Evolutionary conservation across 2,329 filamentous ascomycete genomes (phyloP), one percentile per base, ranked within the genome.

Genomic region (Colletotrichum sidae): DNA sequence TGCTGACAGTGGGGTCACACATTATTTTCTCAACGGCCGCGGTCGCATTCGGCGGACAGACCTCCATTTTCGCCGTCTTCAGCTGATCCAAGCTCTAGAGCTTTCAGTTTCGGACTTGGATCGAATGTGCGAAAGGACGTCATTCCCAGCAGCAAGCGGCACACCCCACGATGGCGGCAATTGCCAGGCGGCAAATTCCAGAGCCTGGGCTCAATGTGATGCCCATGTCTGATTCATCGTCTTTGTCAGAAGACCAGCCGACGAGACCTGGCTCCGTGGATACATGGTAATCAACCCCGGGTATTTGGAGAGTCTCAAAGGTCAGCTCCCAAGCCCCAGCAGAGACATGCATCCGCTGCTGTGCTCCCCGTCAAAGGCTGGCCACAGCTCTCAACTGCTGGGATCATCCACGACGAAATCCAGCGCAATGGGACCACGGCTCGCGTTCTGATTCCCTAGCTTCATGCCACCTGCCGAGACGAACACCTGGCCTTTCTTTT

Each of bases 41-140:
- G 13, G 35, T 66, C 59, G 63, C 58, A 66, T 65, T 25, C 63
- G 47, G 63, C 13, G 17, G 34, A 13, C 17, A 33, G 12, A 41
- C 13, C 13, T 56, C 25, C 2, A n/a, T 12, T 3, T 25, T 2
- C 52, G 37, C 63, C 63, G 58, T 57, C 52, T 66, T 66, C 58
- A 38, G 47, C 52, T 10, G 8, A 11, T 39, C 13, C 11, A 47
- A 11, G 17, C 17, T 12, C 8, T 39, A 15, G 11, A 17, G 34
- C n/a, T 41, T 35, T 8, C 39, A 37, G 42, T 41, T n/a, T 15
- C 13, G 12, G 33, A 37, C 13, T 15, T 33, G 11, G 17, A 46
- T 25, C 25, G 25, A 25, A 25, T 25, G 25, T 25, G 1, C 12
- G 38, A 45, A 41, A 47, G 34, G n/a, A 49, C 52, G 46, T 56